phyloP scores from a whole-genome alignment of 2,329 filamentous ascomycete species.

The Thielaviopsis ethacetica region DNA sequence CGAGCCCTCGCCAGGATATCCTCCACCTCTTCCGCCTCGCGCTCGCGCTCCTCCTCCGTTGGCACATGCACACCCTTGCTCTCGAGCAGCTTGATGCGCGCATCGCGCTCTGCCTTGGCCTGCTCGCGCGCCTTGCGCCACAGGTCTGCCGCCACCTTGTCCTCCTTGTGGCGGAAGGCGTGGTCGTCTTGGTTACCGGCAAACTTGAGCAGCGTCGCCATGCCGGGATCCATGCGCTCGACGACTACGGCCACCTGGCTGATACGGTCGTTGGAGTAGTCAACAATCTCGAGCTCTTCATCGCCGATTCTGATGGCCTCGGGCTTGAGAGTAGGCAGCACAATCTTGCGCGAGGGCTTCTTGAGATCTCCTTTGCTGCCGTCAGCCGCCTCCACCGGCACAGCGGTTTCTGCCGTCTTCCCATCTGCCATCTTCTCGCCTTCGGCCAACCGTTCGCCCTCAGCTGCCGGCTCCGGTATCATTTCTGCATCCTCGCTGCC shows the following conservation, averaged over 20 bases:
- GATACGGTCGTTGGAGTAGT: constrained; percentile 17
- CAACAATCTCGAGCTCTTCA: constrained; percentile 50
- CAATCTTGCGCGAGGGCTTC: constrained; percentile 14
- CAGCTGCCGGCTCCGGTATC: constrained; percentile 20
- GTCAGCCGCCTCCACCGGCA: constrained; percentile 11
- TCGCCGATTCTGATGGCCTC: constrained; percentile 23
- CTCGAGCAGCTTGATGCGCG: constrained; percentile 58
- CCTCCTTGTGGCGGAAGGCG: constrained; percentile 19
- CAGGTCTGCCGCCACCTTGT: constrained; percentile 51
- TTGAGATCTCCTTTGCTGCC: constrained; percentile 13
- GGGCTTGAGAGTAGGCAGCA: constrained; percentile 17
- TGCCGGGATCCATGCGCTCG: constrained; percentile 27
- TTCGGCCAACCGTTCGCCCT: not conserved
- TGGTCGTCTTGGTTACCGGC: constrained; percentile 16
- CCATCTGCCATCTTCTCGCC: not conserved
- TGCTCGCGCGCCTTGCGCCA: constrained; percentile 62
- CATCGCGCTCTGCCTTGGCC: constrained; percentile 59
- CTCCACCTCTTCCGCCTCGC: constrained; percentile 68
- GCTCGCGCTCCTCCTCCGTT: constrained; percentile 72
- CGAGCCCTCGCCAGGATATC: constrained; percentile 76
- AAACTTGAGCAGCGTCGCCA: constrained; percentile 37
- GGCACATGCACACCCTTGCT: constrained; percentile 68
- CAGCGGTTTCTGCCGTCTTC: constrained; percentile 15
- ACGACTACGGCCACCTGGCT: constrained; percentile 16
- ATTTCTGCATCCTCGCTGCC: constrained; percentile 18